Conservation (phyloP, 148 eudicot species). For the Cornus suecica region DNA sequence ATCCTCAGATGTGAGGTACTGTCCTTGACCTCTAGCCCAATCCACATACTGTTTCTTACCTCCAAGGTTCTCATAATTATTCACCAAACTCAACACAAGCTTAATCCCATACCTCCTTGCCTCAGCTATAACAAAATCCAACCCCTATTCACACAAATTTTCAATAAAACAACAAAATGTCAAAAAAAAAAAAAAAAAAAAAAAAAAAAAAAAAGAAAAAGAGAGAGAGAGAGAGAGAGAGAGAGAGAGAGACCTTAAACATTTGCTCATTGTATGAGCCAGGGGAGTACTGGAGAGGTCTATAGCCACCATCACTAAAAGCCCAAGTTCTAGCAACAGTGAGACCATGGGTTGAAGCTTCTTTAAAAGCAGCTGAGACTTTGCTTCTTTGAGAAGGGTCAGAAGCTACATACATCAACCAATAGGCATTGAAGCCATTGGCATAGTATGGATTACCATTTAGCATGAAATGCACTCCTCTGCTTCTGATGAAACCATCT, state of each 20-base stretch:
- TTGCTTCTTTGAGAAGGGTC: constrained; percentile 72
- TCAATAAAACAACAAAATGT: background rate
- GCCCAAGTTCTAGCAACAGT: constrained; percentile 93
- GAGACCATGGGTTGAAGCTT: constrained; percentile 77
- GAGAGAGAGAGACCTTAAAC: constrained; percentile 51
- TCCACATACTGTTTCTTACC: constrained; percentile 91
- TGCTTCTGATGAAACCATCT: constrained; percentile 51
- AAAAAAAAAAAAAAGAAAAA: too few species aligned
- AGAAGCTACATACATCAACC: constrained; percentile 86
- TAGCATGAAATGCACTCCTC: constrained; percentile 68
- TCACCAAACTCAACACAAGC: constrained; percentile 72
- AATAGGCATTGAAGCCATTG: constrained; percentile 97
- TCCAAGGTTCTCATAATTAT: constrained; percentile 82
- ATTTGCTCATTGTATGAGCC: constrained; percentile 77
- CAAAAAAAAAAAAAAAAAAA: background rate
- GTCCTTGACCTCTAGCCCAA: constrained; percentile 89
- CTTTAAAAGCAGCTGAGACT: constrained; percentile 61
- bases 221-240: background rate
- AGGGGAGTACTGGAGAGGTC: constrained; percentile 76
- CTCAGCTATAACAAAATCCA: constrained; percentile 94
- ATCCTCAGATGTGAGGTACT: constrained; percentile 66
- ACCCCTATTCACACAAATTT: constrained; percentile 43
- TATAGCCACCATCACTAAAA: constrained; percentile 80
- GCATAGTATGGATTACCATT: constrained; percentile 83
- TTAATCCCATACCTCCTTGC: constrained; percentile 83